Base-by-base conservation (phyloP, 257 asterid species). In the Anisodus tanguticus region DNA sequence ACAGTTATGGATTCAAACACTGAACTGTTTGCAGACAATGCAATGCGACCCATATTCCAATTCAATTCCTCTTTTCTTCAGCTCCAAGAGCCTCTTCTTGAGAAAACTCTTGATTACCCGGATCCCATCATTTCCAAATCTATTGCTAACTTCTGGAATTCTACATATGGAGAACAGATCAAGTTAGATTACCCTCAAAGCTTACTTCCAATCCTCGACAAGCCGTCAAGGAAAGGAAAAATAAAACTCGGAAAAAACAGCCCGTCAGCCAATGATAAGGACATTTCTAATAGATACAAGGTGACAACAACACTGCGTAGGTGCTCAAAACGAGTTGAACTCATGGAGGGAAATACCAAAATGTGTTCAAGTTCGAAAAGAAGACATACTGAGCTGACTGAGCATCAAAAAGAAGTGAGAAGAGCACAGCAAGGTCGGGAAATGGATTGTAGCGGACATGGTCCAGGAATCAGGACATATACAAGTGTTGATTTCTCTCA, bases 401-500 rank as follows among this genome's bases (percentile, higher is more conserved):
- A 93, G 57, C 97, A 87, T 88, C 97, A 93, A 87, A 93, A 86
- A 81, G 98, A 93, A 90, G 97, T 93, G 82, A 90, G 97, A 87
- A 89, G 91, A 83, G 97, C 95, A 55, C 97, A 92, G 76, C 93
- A 90, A 89, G 98, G 98, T 67, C 90, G 94, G 43, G 58, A 84
- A 3, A 87, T 76, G 78, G 98, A 93, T 87, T 90, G 94, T 87
- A 81, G 60, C 86, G 94, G 97, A 11, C 97, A 88, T 67, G 97
- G 98, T 79, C 97, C 95, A 43, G 97, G 98, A 26, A 81, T 93
- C 66, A 86, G 88, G 60, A 93, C 97, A 31, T 93, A 93, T 85
- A 93, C 97, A 31, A 83, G 78, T 74, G 90, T 88, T 58, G 98
- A 93, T 88, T 95, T 92, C 89, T 92, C 95, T 87, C 97, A 92